These are phyloP conservation scores for Pachysandra terminalis DNA, from an alignment of 164 flowering plant species.

Conservation along the genomic window DNA sequence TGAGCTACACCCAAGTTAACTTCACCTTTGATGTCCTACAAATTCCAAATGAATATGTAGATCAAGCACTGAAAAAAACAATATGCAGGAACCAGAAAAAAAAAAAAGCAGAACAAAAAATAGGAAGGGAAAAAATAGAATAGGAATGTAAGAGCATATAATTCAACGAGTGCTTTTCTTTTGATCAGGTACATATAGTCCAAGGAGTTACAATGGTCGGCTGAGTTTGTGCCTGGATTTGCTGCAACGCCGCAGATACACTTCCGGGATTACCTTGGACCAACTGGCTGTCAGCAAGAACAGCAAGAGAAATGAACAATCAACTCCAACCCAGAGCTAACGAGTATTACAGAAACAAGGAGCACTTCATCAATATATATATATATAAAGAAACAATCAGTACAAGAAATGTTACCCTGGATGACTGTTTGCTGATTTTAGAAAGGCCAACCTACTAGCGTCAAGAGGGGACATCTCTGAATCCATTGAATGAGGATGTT, in stretches of 20 bases:
- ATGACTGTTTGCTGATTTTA: conserved; percentile 66
- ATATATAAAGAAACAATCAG: neutral
- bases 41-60: conserved; percentile 9
- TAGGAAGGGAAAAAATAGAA: too few species aligned
- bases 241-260: conserved; percentile 74
- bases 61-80: neutral
- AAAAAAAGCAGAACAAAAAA: neutral
- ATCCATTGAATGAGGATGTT: conserved; percentile 67
- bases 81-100: neutral
- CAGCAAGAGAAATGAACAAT: conserved; percentile 13
- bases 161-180: too few species aligned
- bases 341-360: neutral
- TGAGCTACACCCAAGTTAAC: conserved; percentile 57
- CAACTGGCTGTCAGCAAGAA: conserved; percentile 61
- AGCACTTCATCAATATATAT: neutral
- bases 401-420: conserved; percentile 48
- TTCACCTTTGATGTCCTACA: conserved; percentile 72
- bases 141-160: too few species aligned
- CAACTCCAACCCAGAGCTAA: neutral
- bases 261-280: conserved; percentile 69
- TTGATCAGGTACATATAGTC: neutral
- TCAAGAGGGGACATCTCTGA: conserved; percentile 70
- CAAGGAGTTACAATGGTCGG: conserved; percentile 47
- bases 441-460: conserved; percentile 75
- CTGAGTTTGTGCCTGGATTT: conserved; percentile 70